These are phyloP conservation scores for Psilocybe subaeruginosa DNA, from an alignment of 768 basidiomycete genomes.

Conservation along the genomic window DNA sequence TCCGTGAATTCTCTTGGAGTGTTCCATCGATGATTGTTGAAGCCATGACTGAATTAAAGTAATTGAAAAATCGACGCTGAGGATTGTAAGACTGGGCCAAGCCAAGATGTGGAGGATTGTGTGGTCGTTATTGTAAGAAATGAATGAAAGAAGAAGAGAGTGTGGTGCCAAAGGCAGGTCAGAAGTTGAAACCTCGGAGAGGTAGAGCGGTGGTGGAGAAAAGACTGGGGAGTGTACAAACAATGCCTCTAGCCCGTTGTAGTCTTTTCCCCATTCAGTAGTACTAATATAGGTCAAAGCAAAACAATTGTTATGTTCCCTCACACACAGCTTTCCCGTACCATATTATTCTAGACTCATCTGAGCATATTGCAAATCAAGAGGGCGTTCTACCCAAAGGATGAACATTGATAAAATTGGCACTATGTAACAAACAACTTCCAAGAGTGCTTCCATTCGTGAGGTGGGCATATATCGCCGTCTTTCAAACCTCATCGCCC, in stretches of 20 bases:
- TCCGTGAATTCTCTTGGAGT: conserved; percentile 49
- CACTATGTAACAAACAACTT: too few relatives aligned
- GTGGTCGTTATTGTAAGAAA: conserved; percentile 9
- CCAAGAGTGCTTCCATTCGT: neutral
- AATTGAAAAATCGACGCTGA: neutral
- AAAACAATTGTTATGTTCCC: conserved; percentile 14
- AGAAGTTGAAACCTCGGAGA: conserved; percentile 1
- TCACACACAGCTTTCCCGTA: neutral
- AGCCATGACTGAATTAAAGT: conserved; percentile 13
- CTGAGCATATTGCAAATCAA: neutral
- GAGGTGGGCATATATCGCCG: neutral
- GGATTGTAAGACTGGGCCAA: neutral
- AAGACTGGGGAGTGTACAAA: conserved; percentile 8
- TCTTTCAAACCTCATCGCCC: conserved; percentile 27
- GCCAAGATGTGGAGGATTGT: conserved; percentile 6
- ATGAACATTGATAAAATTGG: neutral
- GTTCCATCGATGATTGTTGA: conserved; percentile 32
- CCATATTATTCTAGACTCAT: neutral
- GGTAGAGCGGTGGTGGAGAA: conserved; percentile 10
- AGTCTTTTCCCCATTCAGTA: conserved; percentile 4
- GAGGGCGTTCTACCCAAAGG: neutral
- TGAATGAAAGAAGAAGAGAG: conserved; percentile 13
- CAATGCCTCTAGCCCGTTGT: neutral
- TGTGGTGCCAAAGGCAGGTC: conserved; percentile 6
- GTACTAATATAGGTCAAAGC: conserved; percentile 3